Percentiles rank a stretch among this genome's conserved stretches.
phyloP scores from a whole-genome alignment of 2,329 filamentous ascomycete species.

The Fusarium sp. region DNA sequence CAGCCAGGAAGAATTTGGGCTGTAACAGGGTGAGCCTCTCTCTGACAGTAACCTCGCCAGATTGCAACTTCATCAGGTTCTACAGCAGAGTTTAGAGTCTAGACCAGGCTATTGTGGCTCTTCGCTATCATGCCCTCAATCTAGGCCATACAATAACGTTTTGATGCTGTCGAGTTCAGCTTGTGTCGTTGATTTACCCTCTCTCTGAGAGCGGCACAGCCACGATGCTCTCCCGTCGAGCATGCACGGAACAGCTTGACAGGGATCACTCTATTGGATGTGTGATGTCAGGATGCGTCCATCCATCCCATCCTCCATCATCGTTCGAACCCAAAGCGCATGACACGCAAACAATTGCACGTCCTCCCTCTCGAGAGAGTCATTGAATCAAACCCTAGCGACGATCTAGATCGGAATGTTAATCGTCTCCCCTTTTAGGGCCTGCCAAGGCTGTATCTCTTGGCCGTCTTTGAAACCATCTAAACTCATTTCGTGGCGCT shows the following conservation, averaged over 20 bases:
- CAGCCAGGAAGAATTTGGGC: conserved; percentile 2
- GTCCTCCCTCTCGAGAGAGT: conserved; percentile 1
- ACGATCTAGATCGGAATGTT: conserved; percentile 42
- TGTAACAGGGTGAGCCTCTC: conserved; percentile 16
- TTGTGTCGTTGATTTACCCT: conserved; percentile 15
- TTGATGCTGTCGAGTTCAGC: conserved; percentile 25
- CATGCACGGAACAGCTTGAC: conserved; percentile 32
- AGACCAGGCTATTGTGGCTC: conserved; percentile 28
- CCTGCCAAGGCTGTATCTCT: conserved; percentile 28
- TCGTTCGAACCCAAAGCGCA: neutral
- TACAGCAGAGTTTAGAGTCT: conserved; percentile 13
- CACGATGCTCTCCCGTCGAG: conserved; percentile 31
- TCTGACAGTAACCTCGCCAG: neutral
- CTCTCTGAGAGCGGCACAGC: conserved; percentile 30
- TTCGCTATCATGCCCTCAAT: conserved; percentile 7
- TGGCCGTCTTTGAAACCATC: conserved; percentile 16
- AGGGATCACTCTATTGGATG: conserved; percentile 22
- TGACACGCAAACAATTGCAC: neutral
- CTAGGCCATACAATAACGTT: conserved; percentile 18
- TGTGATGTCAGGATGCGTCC: conserved; percentile 41
- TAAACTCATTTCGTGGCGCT: conserved; percentile 33
- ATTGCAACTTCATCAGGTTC: neutral
- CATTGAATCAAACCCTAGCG: conserved; percentile 38
- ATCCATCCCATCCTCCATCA: conserved; percentile 8
- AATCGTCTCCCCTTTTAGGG: conserved; percentile 34